These are phyloP conservation scores for Fusarium solani-melongenae DNA, from an alignment of 2,329 filamentous ascomycete genomes.

Conservation along the genomic window DNA sequence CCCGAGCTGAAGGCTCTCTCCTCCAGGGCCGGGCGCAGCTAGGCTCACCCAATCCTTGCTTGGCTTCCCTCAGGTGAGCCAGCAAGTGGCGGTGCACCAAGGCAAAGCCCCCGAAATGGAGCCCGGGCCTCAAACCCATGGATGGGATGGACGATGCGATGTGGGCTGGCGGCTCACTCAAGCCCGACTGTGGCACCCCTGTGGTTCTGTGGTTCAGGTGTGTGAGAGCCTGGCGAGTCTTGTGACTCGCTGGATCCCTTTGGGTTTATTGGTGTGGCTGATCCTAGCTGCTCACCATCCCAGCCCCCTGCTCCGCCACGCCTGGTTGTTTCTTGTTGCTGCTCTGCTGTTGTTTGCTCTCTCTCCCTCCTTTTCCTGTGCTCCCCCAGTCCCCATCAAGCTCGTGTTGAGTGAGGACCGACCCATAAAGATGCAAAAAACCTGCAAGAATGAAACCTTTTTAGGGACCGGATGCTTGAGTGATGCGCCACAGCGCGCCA, in stretches of 20 bases:
- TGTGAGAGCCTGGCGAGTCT: constrained; percentile 21
- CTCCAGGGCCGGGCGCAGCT: constrained; percentile 10
- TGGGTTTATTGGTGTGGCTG: constrained; percentile 34
- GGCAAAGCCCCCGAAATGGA: constrained; percentile 9
- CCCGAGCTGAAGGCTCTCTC: constrained; percentile 27
- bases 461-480: constrained; percentile 7
- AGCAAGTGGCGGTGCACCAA: constrained; percentile 34
- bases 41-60: constrained; percentile 35
- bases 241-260: constrained; percentile 17
- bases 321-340: constrained; percentile 17
- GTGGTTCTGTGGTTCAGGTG: constrained; percentile 16
- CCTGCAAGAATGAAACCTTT: constrained; percentile 12
- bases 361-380: constrained; percentile 12
- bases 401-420: constrained; percentile 23
- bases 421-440: constrained; percentile 20
- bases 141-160: neutral
- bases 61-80: constrained; percentile 37
- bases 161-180: neutral
- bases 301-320: constrained; percentile 33
- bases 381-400: constrained; percentile 12
- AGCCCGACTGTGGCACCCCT: constrained; percentile 29
- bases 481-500: constrained; percentile 39
- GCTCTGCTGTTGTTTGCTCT: neutral
- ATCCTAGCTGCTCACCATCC: constrained; percentile 28
- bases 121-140: neutral